These are phyloP conservation scores for Fusarium globosum DNA, from an alignment of 2,329 filamentous ascomycete species.

Conservation along the genomic window DNA sequence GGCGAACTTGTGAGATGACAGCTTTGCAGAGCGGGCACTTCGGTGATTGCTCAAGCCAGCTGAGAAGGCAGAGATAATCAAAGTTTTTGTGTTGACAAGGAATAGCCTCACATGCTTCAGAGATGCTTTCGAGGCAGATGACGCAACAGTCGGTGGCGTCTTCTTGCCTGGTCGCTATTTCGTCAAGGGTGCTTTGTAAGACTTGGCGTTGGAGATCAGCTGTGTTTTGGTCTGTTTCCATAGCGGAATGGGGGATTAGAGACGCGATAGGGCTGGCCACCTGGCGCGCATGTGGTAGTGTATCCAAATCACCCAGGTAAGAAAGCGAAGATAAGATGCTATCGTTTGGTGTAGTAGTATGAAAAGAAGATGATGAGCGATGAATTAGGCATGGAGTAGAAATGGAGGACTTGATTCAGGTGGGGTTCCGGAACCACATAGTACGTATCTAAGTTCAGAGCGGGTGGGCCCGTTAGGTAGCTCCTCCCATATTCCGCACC, in stretches of 20 bases:
- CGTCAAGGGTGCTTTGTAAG: conserved; percentile 58
- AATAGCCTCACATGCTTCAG: conserved; percentile 75
- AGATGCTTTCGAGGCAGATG: conserved; percentile 84
- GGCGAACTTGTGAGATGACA: conserved; percentile 68
- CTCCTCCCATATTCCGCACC: not conserved
- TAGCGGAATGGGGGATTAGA: not conserved
- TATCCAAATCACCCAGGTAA: not conserved
- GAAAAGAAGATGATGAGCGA: conserved; percentile 2
- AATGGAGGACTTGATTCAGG: conserved; percentile 2
- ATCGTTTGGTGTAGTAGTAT: not conserved
- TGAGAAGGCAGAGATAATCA: conserved; percentile 85
- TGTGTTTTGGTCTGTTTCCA: conserved; percentile 40
- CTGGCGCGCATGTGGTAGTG: not conserved
- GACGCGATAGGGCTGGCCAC: not conserved
- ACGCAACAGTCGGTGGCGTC: conserved; percentile 70
- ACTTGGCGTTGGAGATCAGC: conserved; percentile 54
- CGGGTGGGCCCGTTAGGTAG: conserved; percentile 13
- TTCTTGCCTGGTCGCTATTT: conserved; percentile 49
- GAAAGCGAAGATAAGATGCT: not conserved
- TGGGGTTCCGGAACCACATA: not conserved
- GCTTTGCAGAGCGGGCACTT: conserved; percentile 84
- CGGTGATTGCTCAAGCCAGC: conserved; percentile 79
- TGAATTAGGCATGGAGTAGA: not conserved
- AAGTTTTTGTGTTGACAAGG: conserved; percentile 86
- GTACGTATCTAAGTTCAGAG: not conserved